Base-by-base conservation (phyloP, 2,329 filamentous ascomycete species). In the Apiospora malaysiana region DNA sequence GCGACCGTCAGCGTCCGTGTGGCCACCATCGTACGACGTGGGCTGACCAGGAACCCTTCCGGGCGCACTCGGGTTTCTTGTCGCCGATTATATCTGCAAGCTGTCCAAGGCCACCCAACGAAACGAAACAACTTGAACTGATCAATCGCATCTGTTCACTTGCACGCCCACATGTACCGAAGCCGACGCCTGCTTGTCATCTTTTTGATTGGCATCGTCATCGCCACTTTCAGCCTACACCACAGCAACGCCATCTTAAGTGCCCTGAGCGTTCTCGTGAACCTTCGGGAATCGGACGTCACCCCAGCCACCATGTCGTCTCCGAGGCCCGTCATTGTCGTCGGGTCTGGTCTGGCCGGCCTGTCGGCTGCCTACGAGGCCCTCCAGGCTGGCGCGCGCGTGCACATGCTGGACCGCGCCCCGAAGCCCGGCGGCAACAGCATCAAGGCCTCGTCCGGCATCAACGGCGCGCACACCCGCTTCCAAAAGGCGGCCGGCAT, bases 361-460 rank as follows among this genome's bases (percentile, higher is more conserved):
- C 83, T 92, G 0, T 85, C 87, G 1, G 89, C 90, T 23, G 86
- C 89, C 3, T 85, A 87, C 51, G 83, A 88, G 71, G 86, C 91
- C 8, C 81, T 91, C 5, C 79, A 82, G 4, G 82, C 85, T 16
- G 84, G 85, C 49, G 82, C 87, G 1, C 79, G 83, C 0, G 90
- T 92, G 0, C 82, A 83, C 43, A 82, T 92, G 68, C 83, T 92
- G 16, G 90, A 92, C 71, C 87, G 89, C 25, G 84, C 85, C 0
- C 76, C 85, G 2, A 90, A 89, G 75, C 88, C 89, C 0, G 90
- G 90, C 46, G 89, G 89, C 1, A 91, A 92, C 75, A 89, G 85
- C 75, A 90, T 92, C 79, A 92, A 92, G 79, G 90, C 90, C 0
- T 91, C 89, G 0, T 91, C 89, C 0, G 90, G 89, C 0, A 92